Percentiles rank a stretch among this genome's conserved stretches.
Evolutionary conservation across 495 filamentous ascomycete species (phyloP).

Genomic region (Ascodesmis nigricans): DNA sequence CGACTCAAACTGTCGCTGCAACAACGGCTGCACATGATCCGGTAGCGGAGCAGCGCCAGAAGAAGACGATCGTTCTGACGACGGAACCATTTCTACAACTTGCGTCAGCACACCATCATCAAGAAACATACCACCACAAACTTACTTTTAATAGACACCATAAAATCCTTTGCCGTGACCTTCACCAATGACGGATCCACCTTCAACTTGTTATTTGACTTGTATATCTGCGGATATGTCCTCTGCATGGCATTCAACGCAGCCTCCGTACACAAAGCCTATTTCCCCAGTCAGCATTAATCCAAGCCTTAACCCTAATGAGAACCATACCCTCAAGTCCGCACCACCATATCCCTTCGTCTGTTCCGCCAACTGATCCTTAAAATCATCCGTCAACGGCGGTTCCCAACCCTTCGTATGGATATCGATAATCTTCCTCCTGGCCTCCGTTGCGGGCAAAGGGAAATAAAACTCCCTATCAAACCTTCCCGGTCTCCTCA

Average conservation of each 20-base stretch:
- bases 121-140: neutral
- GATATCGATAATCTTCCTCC: constrained; percentile 76
- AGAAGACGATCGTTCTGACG: constrained; percentile 67
- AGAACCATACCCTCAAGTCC: constrained; percentile 39
- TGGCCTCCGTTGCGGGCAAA: constrained; percentile 53
- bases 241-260: constrained; percentile 93
- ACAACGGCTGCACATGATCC: constrained; percentile 54
- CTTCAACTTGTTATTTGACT: constrained; percentile 67
- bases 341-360: constrained; percentile 96
- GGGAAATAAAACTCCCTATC: constrained; percentile 97
- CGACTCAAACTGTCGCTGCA: constrained; percentile 44
- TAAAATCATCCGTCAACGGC: constrained; percentile 49
- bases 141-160: constrained; percentile 66
- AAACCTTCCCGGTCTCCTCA: constrained; percentile 83
- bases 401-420: constrained; percentile 88
- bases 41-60: constrained; percentile 62
- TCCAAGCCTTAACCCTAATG: no score
- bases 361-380: constrained; percentile 57
- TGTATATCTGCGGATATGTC: constrained; percentile 88
- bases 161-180: constrained; percentile 79
- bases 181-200: constrained; percentile 68
- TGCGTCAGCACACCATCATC: neutral
- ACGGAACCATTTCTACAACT: constrained; percentile 51
- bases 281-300: no score
- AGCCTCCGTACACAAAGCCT: constrained; percentile 86